Evolutionary conservation across 768 basidiomycete species (phyloP).

Genomic region (Mrakia gelida): DNA sequence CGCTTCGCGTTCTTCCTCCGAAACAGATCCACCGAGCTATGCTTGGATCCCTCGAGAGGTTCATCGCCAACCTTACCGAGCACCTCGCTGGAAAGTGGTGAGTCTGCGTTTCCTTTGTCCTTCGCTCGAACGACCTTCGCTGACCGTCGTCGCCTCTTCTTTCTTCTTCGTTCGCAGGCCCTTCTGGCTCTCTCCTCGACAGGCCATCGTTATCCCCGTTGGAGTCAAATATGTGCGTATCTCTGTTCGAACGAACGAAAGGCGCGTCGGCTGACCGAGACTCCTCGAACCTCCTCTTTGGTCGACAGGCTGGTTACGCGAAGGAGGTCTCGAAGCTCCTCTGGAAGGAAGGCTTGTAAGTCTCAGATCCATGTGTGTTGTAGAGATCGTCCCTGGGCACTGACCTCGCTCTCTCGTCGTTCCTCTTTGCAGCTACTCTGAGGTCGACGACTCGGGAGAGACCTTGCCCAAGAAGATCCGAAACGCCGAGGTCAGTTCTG

Average conservation of each 20-base stretch:
- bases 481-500: slow-evolving; percentile 63
- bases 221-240: slow-evolving; percentile 73
- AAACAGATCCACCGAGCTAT: slow-evolving; percentile 82
- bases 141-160: background rate
- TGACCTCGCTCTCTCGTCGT: background rate
- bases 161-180: slow-evolving; percentile 61
- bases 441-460: slow-evolving; percentile 86
- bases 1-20: background rate
- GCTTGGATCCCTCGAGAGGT: slow-evolving; percentile 86
- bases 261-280: background rate
- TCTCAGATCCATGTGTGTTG: background rate
- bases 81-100: slow-evolving; percentile 97
- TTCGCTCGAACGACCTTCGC: background rate
- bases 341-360: slow-evolving; percentile 57
- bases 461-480: slow-evolving; percentile 96
- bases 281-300: background rate
- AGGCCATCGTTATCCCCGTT: slow-evolving; percentile 90
- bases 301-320: slow-evolving; percentile 77
- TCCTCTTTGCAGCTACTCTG: slow-evolving; percentile 56
- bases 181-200: slow-evolving; percentile 97
- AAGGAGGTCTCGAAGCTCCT: slow-evolving; percentile 69
- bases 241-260: background rate
- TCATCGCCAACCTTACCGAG: slow-evolving; percentile 95
- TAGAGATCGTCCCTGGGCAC: background rate
- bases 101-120: slow-evolving; percentile 36